phyloP scores from a whole-genome alignment of 2,329 filamentous ascomycete species.

The Tolypocladium cylindrosporum region DNA sequence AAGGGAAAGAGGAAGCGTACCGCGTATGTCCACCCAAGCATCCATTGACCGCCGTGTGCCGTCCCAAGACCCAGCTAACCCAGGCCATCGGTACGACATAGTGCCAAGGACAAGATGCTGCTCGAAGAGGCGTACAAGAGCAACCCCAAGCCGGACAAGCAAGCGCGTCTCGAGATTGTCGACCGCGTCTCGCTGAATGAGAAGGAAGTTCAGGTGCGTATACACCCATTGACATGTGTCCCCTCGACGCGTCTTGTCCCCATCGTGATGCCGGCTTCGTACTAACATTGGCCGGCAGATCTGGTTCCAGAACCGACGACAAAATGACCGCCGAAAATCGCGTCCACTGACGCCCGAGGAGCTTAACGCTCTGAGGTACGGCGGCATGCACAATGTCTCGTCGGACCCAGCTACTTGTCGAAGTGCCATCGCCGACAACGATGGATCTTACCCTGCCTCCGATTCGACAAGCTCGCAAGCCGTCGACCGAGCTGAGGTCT shows the following conservation, averaged over 20 bases:
- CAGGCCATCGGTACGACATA: conserved; percentile 24
- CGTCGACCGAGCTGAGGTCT: conserved; percentile 12
- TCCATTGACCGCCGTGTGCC: not conserved
- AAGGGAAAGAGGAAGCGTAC: conserved; percentile 55
- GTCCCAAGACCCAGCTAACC: conserved; percentile 7
- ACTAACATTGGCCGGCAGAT: conserved; percentile 49
- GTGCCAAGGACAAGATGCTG: conserved; percentile 79
- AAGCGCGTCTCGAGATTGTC: conserved; percentile 74
- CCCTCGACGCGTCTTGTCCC: not conserved
- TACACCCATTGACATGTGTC: not conserved
- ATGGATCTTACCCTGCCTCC: conserved; percentile 15
- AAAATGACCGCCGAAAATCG: conserved; percentile 85
- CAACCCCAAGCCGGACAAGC: conserved; percentile 88
- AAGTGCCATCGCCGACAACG: conserved; percentile 14
- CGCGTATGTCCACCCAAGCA: conserved; percentile 35
- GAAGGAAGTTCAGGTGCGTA: conserved; percentile 87
- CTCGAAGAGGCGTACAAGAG: conserved; percentile 76
- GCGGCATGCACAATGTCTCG: conserved; percentile 41
- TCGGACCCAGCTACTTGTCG: conserved; percentile 29
- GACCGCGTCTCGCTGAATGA: conserved; percentile 80
- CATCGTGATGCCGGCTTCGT: not conserved
- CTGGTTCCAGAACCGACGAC: conserved; percentile 93
- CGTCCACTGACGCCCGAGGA: conserved; percentile 73
- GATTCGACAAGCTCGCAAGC: conserved; percentile 15
- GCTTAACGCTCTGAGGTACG: conserved; percentile 50